Evolutionary conservation across 257 asterid genomes (phyloP), one percentile per base, ranked within the genome.

Genomic region (Salvia splendens): DNA sequence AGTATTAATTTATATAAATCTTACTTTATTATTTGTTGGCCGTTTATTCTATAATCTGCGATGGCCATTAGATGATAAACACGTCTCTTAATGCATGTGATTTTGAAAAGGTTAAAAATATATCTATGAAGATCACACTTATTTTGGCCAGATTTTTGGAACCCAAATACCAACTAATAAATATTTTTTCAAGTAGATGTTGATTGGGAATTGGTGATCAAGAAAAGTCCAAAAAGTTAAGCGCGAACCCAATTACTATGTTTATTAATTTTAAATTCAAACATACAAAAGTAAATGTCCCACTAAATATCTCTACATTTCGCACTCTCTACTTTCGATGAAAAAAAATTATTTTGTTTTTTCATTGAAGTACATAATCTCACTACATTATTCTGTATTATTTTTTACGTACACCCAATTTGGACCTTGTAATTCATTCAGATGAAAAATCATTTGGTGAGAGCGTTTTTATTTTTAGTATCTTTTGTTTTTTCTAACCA

Each of bases 171-270:
- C 30, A 48, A 65, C 55, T 45, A 4, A 64, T 40, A 1, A 1
- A 28, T 3, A 8, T 51, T 46, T 65, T 71, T 43, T 11, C 35
- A 11, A n/a, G 46, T 10, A 35, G 20, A 8, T 57, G 75, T 24
- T 57, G 65, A 65, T 76, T 65, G 55, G 62, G 60, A 61, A 74
- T 68, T 61, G 61, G 61, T 61, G 57, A 70, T 75, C 66, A 43
- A 52, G 3, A 38, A 61, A 64, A 58, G 43, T 62, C 79, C 71
- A 68, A 38, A 72, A 28, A 30, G 30, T 47, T 63, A 30, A 11
- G 67, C 57, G 40, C 41, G 11, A 62, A 24, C 30, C 30, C 30
- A 24, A 24, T 24, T 24, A 24, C 1, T 24, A 0, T 24, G 2
- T 24, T 24, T 24, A 24, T 24, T 3, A 24, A 0, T 24, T 24